These are phyloP conservation scores for Trypanosoma melophagium DNA, from an alignment of 208 protist species.

Conservation along the genomic window DNA sequence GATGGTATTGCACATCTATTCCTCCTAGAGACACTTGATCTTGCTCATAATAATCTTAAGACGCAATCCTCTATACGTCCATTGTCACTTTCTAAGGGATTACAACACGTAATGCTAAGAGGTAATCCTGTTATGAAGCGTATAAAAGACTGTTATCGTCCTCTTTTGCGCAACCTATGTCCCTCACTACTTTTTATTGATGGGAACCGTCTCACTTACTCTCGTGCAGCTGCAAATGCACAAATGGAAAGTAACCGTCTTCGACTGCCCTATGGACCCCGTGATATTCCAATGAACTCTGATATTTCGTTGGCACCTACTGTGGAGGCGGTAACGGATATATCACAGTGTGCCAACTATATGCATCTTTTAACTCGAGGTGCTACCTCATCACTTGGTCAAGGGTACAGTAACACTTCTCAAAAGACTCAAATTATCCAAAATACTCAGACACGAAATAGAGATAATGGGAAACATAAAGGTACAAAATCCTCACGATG, in stretches of 20 bases:
- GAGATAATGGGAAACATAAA: conserved; percentile 23
- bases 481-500: conserved; percentile 26
- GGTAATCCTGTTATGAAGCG: conserved; percentile 73
- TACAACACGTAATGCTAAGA: conserved; percentile 67
- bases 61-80: conserved; percentile 57
- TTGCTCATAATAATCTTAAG: conserved; percentile 67
- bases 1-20: conserved; percentile 75
- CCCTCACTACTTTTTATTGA: conserved; percentile 73
- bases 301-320: neutral
- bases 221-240: conserved; percentile 44
- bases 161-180: conserved; percentile 81
- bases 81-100: conserved; percentile 63
- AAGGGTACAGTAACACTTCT: conserved; percentile 58
- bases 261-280: conserved; percentile 29
- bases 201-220: conserved; percentile 46
- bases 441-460: neutral
- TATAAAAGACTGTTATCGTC: conserved; percentile 28
- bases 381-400: conserved; percentile 33
- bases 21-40: conserved; percentile 86
- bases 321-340: neutral
- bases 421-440: too few species aligned
- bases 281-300: neutral
- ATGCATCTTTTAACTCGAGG: conserved; percentile 74
- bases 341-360: conserved; percentile 41
- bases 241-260: conserved; percentile 32